These are phyloP conservation scores for Talaromyces sp. DNA, from an alignment of 2,329 filamentous ascomycete species.

Conservation along the genomic window DNA sequence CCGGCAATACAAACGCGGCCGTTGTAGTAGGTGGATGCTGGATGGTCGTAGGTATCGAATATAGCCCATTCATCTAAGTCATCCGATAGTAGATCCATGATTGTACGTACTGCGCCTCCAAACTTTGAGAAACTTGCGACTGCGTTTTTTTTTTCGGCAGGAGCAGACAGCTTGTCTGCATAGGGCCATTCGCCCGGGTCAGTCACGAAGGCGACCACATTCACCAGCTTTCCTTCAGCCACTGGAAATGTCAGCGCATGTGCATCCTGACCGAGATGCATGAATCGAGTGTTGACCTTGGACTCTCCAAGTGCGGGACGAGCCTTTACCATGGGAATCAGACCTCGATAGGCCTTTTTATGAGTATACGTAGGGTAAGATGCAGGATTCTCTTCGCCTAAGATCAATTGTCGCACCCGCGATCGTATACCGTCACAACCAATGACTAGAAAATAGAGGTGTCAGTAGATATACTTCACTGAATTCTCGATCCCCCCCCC, in stretches of 20 bases:
- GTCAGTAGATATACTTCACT: neutral
- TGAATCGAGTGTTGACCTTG: slow-evolving; percentile 49
- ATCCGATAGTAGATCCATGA: slow-evolving; percentile 8
- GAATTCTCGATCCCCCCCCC: too few species aligned
- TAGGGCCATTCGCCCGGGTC: slow-evolving; percentile 7
- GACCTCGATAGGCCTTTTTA: slow-evolving; percentile 33
- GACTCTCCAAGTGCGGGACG: slow-evolving; percentile 48
- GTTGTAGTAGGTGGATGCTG: slow-evolving; percentile 28
- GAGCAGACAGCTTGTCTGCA: slow-evolving; percentile 17
- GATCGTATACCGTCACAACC: slow-evolving; percentile 40
- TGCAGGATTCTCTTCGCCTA: slow-evolving; percentile 22
- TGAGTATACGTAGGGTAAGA: slow-evolving; percentile 30
- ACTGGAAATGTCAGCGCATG: slow-evolving; percentile 63
- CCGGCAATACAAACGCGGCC: slow-evolving; percentile 33
- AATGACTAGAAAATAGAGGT: slow-evolving; percentile 23
- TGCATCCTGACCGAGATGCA: slow-evolving; percentile 56
- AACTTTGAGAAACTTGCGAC: slow-evolving; percentile 41
- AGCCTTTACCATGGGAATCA: slow-evolving; percentile 54
- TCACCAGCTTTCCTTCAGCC: slow-evolving; percentile 22
- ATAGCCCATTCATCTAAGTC: slow-evolving; percentile 32
- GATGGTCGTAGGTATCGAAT: slow-evolving; percentile 30
- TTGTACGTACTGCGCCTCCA: slow-evolving; percentile 35
- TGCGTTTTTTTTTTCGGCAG: slow-evolving; percentile 41
- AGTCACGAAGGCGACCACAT: slow-evolving; percentile 15
- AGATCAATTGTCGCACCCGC: slow-evolving; percentile 27